These are phyloP conservation scores for Saccharomycopsis hybrid DNA, from an alignment of 1,139 yeast species.

Conservation along the genomic window DNA sequence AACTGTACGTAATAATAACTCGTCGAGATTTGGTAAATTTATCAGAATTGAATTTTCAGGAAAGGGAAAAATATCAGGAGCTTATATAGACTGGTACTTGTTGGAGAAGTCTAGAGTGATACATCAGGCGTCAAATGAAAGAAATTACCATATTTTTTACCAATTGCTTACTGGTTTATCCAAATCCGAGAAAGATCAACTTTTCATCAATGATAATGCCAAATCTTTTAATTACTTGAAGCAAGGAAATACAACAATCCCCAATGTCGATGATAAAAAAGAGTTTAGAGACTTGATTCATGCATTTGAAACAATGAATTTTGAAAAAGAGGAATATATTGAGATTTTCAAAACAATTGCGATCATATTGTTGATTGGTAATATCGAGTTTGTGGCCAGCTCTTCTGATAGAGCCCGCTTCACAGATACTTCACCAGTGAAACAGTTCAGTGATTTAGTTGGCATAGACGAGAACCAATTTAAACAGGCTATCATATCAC, in stretches of 20 bases:
- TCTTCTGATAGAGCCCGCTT: conserved; percentile 79
- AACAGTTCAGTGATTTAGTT: conserved; percentile 51
- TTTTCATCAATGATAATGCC: conserved; percentile 38
- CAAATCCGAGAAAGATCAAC: conserved; percentile 39
- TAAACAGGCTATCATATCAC: conserved; percentile 55
- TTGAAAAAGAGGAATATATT: conserved; percentile 47
- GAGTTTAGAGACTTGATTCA: conserved; percentile 57
- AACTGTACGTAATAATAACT: conserved; percentile 88
- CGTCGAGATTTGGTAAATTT: conserved; percentile 96
- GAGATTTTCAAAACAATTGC: conserved; percentile 67
- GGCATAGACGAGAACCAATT: conserved; percentile 59
- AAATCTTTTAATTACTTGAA: conserved; percentile 55
- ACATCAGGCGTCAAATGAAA: conserved; percentile 65
- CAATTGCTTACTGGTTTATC: conserved; percentile 72
- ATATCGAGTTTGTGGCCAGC: conserved; percentile 65
- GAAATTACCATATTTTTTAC: conserved; percentile 91
- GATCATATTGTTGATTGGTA: conserved; percentile 78
- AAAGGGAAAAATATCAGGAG: conserved; percentile 70
- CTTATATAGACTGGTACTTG: conserved; percentile 89
- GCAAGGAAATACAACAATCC: conserved; percentile 46
- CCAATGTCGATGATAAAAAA: conserved; percentile 67
- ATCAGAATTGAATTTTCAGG: conserved; percentile 74
- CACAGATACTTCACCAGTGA: conserved; percentile 45
- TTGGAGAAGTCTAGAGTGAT: conserved; percentile 92
- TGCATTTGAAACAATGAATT: conserved; percentile 73